Evolutionary conservation across 129 eudicot species (phyloP), one percentile per base, ranked within the genome.

Genomic region (Flaveria linearis): DNA sequence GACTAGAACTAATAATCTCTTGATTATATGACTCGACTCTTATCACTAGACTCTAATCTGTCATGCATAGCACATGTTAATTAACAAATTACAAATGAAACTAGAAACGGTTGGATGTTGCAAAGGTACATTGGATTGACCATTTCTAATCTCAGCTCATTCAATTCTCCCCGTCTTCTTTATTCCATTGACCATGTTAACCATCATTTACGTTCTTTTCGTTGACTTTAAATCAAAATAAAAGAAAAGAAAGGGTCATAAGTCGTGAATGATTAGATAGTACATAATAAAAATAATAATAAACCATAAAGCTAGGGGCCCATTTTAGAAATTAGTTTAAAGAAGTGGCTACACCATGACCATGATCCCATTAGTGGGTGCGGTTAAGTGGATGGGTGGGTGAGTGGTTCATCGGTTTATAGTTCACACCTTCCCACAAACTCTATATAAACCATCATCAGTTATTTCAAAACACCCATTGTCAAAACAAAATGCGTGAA

Each of bases 321-420:
- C 53, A 49, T 13, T 14, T 13, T 47, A 13, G 52, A 47, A 47
- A 47, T 13, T 13, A 22, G 60, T 43, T 42, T 18, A 63, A 73
- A 36, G 22, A 73, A 58, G 20, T 60, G 55, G 64, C 47, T 50
- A 52, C 64, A 45, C 58, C 42, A 46, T 46, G 22, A 74, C 56
- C 78, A 2, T 36, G 22, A 72, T 55, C 6, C 4, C 56, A 39
- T 20, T 23, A 74, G 22, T 74, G 78, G 78, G 78, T 74, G 30
- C 22, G 11, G 75, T 52, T 50, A 33, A 43, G 72, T 41, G 14
- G 11, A 42, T 9, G 4, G 57, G 55, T 72, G 49, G 28, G n/a
- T 13, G 56, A 15, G 42, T 74, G 69, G 60, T 60, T 74, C 61
- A 46, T 26, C 61, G 18, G 78, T 43, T 60, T 74, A 60, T 43